Evolutionary conservation across 2,329 filamentous ascomycete species (phyloP), one percentile per base, ranked within the genome.

Genomic region (Penicillium sclerotiorum): DNA sequence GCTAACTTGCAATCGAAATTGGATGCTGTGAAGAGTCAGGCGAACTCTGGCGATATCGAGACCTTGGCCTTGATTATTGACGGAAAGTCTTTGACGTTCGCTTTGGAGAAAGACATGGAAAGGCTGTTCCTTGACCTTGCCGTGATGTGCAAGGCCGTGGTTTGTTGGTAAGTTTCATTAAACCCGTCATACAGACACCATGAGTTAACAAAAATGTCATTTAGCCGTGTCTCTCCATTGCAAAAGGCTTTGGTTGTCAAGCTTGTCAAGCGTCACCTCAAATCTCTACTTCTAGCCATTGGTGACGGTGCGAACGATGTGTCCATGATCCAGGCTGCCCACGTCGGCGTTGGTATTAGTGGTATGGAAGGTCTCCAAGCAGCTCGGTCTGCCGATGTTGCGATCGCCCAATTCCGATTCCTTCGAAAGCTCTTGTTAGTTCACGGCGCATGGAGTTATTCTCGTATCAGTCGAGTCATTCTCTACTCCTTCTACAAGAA

Each of bases 401-500:
- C 92, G 8, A 96, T 99, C 67, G 94, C 85, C 1, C 94, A 99
- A 71, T 99, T 99, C 79, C 86, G 93, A 49, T 99, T 88, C 73
- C 82, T 99, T 42, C 88, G 91, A 59, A 99, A 99, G 74, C 79
- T 99, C 47, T 81, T 97, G 22, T 82, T 99, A 21, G 94, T 99
- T 9, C 94, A 99, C 67, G 94, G 94, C 20, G 87, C 92, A 5
- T 99, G 94, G 94, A 95, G 90, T 68, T 99, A 99, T 69, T 93
- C 96, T 70, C 88, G 94, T 51, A 88, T 99, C 68, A 93, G 89
- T 80, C 96, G 95, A 76, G 91, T 95, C 51, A 97, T 99, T 63
- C 74, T 99, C 55, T 99, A 96, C 75, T 97, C 94, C 6, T 99
- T 97, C 72, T 99, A 99, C 80, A 99, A 99, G 80, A 99, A 99